These are phyloP conservation scores for Crucibulum cyathiforme DNA, from an alignment of 1,284 basidiomycete genomes.

Conservation along the genomic window DNA sequence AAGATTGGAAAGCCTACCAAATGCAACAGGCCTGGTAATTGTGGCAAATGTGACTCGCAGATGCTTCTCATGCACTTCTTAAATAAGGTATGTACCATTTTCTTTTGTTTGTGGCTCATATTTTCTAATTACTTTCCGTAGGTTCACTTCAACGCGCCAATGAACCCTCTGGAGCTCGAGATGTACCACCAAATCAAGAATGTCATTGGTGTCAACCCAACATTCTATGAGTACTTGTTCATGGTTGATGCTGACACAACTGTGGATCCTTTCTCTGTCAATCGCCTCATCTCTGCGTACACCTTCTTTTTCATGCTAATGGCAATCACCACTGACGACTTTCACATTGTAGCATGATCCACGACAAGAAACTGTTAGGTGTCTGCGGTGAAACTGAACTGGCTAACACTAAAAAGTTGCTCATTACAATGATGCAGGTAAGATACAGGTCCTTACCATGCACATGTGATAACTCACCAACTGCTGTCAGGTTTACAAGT, in stretches of 20 bases:
- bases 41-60: conserved; percentile 97
- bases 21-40: conserved; percentile 90
- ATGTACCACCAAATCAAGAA: conserved; percentile 99
- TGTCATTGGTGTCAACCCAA: conserved; percentile 97
- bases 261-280: conserved; percentile 85
- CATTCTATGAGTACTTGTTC: conserved; percentile 98
- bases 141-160: conserved; percentile 96
- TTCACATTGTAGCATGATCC: conserved; percentile 69
- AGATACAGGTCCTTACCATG: too few relatives aligned
- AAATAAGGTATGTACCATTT: conserved; percentile 74
- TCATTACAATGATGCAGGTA: conserved; percentile 90
- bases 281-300: conserved; percentile 90
- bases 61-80: conserved; percentile 97
- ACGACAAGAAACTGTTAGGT: conserved; percentile 92
- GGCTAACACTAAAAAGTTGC: conserved; percentile 89
- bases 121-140: conserved; percentile 33
- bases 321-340: too few relatives aligned
- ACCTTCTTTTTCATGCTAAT: conserved; percentile 34
- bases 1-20: conserved; percentile 98
- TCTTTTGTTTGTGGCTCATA: background rate
- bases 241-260: conserved; percentile 98
- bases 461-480: too few relatives aligned
- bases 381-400: conserved; percentile 94
- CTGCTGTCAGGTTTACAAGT: conserved; percentile 87
- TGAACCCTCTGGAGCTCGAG: conserved; percentile 97